These are phyloP conservation scores for Nicotiana benthamiana DNA, from an alignment of 257 asterid genomes.

Conservation along the genomic window DNA sequence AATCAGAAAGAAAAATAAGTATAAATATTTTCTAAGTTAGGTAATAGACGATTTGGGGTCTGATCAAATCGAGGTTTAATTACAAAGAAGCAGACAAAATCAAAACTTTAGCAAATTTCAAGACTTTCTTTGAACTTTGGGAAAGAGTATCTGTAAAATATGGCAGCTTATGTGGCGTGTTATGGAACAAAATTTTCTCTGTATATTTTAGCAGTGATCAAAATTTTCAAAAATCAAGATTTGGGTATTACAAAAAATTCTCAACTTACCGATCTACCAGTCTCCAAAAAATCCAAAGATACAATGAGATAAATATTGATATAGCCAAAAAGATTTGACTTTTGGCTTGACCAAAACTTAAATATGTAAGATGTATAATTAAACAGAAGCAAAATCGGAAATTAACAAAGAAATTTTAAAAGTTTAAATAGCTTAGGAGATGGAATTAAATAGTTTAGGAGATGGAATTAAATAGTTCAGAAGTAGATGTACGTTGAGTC, in stretches of 20 bases:
- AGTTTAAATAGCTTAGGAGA: neutral
- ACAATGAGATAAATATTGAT: slow-evolving; percentile 4
- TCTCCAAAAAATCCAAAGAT: slow-evolving; percentile 20
- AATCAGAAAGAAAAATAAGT: neutral
- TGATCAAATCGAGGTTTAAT: neutral
- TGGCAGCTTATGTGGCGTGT: slow-evolving; percentile 64
- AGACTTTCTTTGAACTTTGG: neutral
- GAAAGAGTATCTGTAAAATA: neutral
- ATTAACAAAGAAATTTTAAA: neutral
- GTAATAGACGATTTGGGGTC: neutral
- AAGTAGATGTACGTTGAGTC: too few relatives aligned
- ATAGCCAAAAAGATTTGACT: slow-evolving; percentile 17
- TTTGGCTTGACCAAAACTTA: slow-evolving; percentile 12
- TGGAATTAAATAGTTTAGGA: too few relatives aligned
- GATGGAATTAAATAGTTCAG: neutral
- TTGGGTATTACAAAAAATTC: slow-evolving; percentile 12
- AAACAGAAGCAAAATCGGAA: neutral
- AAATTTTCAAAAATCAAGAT: slow-evolving; percentile 18
- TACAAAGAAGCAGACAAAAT: neutral
- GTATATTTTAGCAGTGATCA: slow-evolving; percentile 29
- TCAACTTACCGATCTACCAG: slow-evolving; percentile 58
- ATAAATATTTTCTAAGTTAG: neutral
- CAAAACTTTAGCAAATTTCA: neutral
- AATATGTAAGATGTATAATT: neutral
- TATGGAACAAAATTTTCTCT: slow-evolving; percentile 51